Evolutionary conservation across 2,329 filamentous ascomycete species (phyloP), one percentile per base, ranked within the genome.

Genomic region (Coleophoma crateriformis): DNA sequence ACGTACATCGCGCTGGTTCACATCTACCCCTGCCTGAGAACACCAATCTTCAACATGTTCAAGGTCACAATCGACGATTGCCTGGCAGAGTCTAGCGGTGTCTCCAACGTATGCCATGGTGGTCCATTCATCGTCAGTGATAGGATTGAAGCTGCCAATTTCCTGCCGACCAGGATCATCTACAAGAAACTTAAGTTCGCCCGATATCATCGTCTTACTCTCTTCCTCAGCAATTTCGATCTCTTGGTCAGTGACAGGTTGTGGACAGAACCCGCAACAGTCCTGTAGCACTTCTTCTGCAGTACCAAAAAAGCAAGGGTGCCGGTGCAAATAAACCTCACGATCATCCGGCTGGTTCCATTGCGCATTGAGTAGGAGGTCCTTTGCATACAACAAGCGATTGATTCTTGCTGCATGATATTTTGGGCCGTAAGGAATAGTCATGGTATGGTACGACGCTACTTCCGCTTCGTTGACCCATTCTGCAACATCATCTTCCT

Each of bases 71-170:
- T 90, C 83, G 4, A 91, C 81, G 50, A 95, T 95, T 1, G 87
- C 89, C 61, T 90, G 85, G 60, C 88, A 95, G 2, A 95, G 74
- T 14, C 79, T 75, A 35, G 81, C 82, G 1, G 88, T 91, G 56
- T 90, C 88, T 11, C 88, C 87, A 34, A 95, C 77, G 57, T 95
- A 95, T 0, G 89, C 88, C 88, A 95, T 94, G 56, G 91, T 87
- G 1, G 89, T 94, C 88, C 89, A 95, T 61, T 94, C 88, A 46
- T 88, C 77, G 39, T 89, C 83, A 0, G 86, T 91, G 35, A 92
- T 75, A 0, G 89, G 90, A 58, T 94, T 86, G 70, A 95, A 95
- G 10, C 76, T 81, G 22, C 82, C 82, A 56, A 85, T 83, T 35
- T 76, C 69, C 67, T 94, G 90, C 49, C 90, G 77, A 15, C 90